phyloP scores from a whole-genome alignment of 202 grass and related monocot genomes.

The Panicum virgatum region DNA sequence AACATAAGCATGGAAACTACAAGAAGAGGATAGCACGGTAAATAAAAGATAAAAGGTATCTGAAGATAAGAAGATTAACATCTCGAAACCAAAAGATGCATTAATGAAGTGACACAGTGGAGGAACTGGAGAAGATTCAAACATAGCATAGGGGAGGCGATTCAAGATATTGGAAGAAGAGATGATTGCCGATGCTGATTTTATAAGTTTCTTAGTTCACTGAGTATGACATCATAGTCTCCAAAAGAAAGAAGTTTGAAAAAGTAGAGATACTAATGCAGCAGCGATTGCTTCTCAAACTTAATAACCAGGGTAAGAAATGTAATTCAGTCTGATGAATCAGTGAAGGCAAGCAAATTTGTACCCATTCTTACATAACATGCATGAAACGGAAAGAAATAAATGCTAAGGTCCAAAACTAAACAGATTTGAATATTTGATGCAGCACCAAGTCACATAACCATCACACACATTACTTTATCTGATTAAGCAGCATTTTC shows the following conservation, averaged over 20 bases:
- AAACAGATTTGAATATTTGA: conserved; percentile 13
- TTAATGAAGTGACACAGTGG: background rate
- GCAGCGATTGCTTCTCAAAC: background rate
- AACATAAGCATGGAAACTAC: conserved; percentile 98
- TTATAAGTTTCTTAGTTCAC: conserved; percentile 1
- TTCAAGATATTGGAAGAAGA: background rate
- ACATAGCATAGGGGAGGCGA: background rate
- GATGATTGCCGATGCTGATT: background rate
- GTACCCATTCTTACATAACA: background rate
- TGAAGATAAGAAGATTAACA: background rate
- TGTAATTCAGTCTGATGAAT: background rate
- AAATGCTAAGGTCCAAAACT: background rate
- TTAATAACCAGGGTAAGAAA: background rate
- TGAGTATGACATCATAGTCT: background rate
- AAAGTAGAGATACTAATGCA: conserved; percentile 14
- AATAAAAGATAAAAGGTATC: conserved; percentile 6
- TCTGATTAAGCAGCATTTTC: background rate
- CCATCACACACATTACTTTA: background rate
- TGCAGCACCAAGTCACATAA: background rate
- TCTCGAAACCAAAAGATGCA: background rate
- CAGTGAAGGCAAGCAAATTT: background rate
- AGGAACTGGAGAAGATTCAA: background rate
- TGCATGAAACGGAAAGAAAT: background rate
- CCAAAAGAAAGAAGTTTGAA: background rate
- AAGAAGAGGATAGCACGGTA: background rate